Base-by-base conservation (phyloP, 2,329 filamentous ascomycete species). In the Ascochyta viciae-villosae region DNA sequence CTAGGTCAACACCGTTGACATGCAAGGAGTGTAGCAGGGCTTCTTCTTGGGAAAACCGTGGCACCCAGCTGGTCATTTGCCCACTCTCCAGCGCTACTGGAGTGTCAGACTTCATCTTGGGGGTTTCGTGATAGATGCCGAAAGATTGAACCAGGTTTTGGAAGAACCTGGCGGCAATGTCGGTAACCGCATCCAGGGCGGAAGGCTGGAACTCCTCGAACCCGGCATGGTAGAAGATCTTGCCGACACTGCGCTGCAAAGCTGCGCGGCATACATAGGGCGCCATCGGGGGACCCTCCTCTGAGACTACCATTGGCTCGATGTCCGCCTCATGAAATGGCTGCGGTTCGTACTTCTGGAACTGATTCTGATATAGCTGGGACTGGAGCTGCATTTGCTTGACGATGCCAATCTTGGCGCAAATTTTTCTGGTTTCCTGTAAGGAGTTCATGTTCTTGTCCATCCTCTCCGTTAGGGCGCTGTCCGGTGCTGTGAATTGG, bases 301-400 rank as follows among this genome's bases (percentile, higher is more conserved):
- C 93, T 34, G 91, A 91, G 50, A 95, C 87, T 51, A 97, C 94
- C 71, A 95, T 89, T n/a, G 92, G 86, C 46, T 92, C 89, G 48
- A 95, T 87, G 70, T 98, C 95, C 38, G 86, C 83, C 77, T 99
- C 95, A 16, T 89, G 79, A 61, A 99, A 97, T 0, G 92, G 91
- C 71, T 94, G 89, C 0, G 90, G 90, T 60, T 96, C 91, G 72
- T 96, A 96, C 77, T 96, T 97, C 62, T 94, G 92, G 68, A 99
- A 99, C 75, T 99, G 95, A 71, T 99, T 99, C 70, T 93, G 90
- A 73, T 99, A 99, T 73, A 96, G 90, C 90, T 95, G 95, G 47
- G 92, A 91, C 75, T 99, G 95, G 50, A 98, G 87, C 78, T 99
- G 95, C 95, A 99, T 99, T 79, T 99, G 95, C 80, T 98, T 99